Conservation (phyloP, 2,329 filamentous ascomycete species). For the Ophiostoma montium region DNA sequence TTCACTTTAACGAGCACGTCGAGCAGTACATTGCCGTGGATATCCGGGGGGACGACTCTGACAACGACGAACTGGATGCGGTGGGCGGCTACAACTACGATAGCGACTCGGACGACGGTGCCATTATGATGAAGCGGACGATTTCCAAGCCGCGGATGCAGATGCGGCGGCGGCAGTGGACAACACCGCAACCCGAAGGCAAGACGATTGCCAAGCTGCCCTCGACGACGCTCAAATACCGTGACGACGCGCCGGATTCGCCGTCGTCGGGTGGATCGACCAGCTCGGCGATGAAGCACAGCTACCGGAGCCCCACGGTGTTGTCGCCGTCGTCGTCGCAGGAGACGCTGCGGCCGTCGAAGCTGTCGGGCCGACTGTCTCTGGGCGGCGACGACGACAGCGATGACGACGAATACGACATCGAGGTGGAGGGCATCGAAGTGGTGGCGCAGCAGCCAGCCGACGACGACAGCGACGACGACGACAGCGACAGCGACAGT, state of each 20-base stretch:
- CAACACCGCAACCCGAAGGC: slow-evolving; percentile 39
- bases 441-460: neutral
- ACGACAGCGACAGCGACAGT: slow-evolving; percentile 12
- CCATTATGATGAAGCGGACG: slow-evolving; percentile 68
- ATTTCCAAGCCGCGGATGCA: slow-evolving; percentile 42
- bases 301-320: slow-evolving; percentile 32
- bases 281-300: slow-evolving; percentile 50
- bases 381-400: slow-evolving; percentile 45
- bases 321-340: slow-evolving; percentile 66
- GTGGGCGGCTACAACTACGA: slow-evolving; percentile 26
- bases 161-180: slow-evolving; percentile 30
- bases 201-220: slow-evolving; percentile 82
- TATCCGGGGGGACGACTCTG: slow-evolving; percentile 63
- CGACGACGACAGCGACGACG: slow-evolving; percentile 11
- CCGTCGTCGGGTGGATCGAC: slow-evolving; percentile 34
- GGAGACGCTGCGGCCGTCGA: slow-evolving; percentile 63
- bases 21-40: slow-evolving; percentile 93
- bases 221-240: slow-evolving; percentile 75
- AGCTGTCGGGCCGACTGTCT: slow-evolving; percentile 50
- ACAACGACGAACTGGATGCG: slow-evolving; percentile 25
- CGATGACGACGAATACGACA: slow-evolving; percentile 42
- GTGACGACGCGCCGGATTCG: slow-evolving; percentile 52
- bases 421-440: slow-evolving; percentile 15
- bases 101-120: slow-evolving; percentile 60
- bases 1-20: slow-evolving; percentile 93